phyloP scores from a whole-genome alignment of 1,284 basidiomycete genomes.

The Ustilago curta region DNA sequence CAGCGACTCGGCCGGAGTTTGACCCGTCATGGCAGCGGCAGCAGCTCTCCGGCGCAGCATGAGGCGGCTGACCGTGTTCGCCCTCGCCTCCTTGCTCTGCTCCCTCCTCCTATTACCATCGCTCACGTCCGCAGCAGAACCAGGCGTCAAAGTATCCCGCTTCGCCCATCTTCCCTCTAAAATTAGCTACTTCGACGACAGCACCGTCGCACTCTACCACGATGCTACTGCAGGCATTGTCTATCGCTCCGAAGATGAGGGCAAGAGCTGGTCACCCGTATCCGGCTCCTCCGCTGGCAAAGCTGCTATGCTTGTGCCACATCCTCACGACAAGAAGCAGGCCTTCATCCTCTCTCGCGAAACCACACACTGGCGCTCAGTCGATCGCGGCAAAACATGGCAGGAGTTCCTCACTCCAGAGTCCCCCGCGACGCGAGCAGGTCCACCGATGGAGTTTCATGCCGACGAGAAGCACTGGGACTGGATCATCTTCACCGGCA shows the following conservation, averaged over 20 bases:
- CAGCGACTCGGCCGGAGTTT: not conserved
- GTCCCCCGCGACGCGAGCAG: constrained; percentile 54
- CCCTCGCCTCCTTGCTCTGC: constrained; percentile 3
- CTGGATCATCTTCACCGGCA: constrained; percentile 64
- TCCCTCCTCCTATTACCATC: constrained; percentile 5
- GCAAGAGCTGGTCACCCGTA: constrained; percentile 80
- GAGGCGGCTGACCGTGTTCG: constrained; percentile 4
- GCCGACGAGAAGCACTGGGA: constrained; percentile 62
- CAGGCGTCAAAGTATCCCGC: constrained; percentile 70
- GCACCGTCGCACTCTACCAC: constrained; percentile 83
- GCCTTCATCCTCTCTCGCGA: constrained; percentile 63
- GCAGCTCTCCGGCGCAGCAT: constrained; percentile 2
- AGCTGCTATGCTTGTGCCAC: constrained; percentile 82
- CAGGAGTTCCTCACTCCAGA: constrained; percentile 61
- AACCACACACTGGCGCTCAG: constrained; percentile 63
- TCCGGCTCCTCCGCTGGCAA: constrained; percentile 76
- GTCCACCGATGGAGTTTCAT: constrained; percentile 64
- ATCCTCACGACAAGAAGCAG: constrained; percentile 80
- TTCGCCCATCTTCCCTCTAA: constrained; percentile 79
- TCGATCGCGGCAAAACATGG: constrained; percentile 64
- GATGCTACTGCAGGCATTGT: constrained; percentile 79
- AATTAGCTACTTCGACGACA: constrained; percentile 93
- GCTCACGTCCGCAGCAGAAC: constrained; percentile 39
- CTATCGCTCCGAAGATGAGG: constrained; percentile 88
- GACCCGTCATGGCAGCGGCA: constrained; percentile 1